These are phyloP conservation scores for Picea engelmannii DNA, from an alignment of 83 land plant genomes.

Conservation along the genomic window DNA sequence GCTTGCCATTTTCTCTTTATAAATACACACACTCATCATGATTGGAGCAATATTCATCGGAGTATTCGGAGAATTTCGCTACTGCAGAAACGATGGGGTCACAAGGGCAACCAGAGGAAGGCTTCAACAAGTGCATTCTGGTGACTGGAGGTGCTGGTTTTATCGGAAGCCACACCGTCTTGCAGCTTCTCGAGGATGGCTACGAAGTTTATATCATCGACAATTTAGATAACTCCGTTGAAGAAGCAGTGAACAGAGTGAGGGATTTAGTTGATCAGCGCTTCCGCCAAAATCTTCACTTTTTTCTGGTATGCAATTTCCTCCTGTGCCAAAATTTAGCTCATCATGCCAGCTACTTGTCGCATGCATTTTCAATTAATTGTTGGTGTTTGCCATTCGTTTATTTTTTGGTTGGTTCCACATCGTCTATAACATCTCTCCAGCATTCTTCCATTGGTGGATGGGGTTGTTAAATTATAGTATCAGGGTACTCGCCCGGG, in stretches of 20 bases:
- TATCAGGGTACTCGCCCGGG: too few relatives aligned
- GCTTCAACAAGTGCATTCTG: slow-evolving; percentile 22
- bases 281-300: slow-evolving; percentile 47
- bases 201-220: slow-evolving; percentile 69
- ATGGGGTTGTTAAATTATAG: too few relatives aligned
- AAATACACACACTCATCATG: too few relatives aligned
- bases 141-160: slow-evolving; percentile 84
- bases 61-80: too few relatives aligned
- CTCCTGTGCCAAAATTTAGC: neutral
- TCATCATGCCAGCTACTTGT: too few relatives aligned
- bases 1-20: too few relatives aligned
- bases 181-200: slow-evolving; percentile 70
- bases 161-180: slow-evolving; percentile 68
- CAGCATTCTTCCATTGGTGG: too few relatives aligned
- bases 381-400: too few relatives aligned
- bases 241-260: slow-evolving; percentile 68
- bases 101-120: neutral
- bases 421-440: too few relatives aligned
- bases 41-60: too few relatives aligned
- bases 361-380: too few relatives aligned
- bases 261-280: slow-evolving; percentile 54
- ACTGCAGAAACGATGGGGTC: neutral
- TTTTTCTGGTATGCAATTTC: slow-evolving; percentile 41
- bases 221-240: slow-evolving; percentile 68
- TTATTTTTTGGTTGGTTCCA: too few relatives aligned